A percentile compares a stretch with the other conserved stretches of the same genome.
Evolutionary conservation across 352 stramenopile genomes (phyloP).

Genomic region (Globisporangium irregulare): DNA sequence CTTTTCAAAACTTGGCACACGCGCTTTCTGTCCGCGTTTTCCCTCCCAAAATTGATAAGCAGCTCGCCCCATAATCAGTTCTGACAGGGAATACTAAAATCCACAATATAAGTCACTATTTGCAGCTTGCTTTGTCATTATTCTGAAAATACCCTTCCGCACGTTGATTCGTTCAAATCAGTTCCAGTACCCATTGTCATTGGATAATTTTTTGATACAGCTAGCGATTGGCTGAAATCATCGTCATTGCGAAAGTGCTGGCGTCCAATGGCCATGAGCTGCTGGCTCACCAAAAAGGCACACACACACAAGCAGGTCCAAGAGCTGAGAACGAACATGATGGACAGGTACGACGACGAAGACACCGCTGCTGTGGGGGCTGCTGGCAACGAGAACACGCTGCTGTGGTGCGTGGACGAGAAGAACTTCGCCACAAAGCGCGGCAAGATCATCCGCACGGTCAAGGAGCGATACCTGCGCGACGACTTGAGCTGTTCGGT

Average conservation of each 20-base stretch:
- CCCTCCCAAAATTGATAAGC: not conserved
- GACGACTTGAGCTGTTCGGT: conserved; percentile 85
- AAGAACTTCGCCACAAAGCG: conserved; percentile 78
- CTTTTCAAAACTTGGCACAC: conserved; percentile 5
- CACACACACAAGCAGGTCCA: not conserved
- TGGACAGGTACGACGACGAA: conserved; percentile 1
- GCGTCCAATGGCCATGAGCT: not conserved
- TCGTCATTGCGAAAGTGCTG: not conserved
- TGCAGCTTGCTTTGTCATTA: not conserved
- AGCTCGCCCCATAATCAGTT: not conserved
- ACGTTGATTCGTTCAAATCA: not conserved
- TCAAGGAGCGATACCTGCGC: conserved; percentile 86
- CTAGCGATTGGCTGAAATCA: not conserved
- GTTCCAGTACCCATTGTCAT: not conserved
- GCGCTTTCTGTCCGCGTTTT: not conserved
- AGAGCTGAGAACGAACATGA: not conserved
- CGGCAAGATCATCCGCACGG: conserved; percentile 72
- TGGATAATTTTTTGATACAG: not conserved
- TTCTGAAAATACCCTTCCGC: not conserved
- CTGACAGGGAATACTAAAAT: not conserved
- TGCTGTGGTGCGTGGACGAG: conserved; percentile 75
- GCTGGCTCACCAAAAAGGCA: not conserved
- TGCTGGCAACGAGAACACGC: conserved; percentile 22
- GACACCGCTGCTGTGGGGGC: not conserved
- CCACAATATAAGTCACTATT: not conserved